Evolutionary conservation across 805 yeast species (phyloP).

Genomic region (Candida pseudofarinosa): DNA sequence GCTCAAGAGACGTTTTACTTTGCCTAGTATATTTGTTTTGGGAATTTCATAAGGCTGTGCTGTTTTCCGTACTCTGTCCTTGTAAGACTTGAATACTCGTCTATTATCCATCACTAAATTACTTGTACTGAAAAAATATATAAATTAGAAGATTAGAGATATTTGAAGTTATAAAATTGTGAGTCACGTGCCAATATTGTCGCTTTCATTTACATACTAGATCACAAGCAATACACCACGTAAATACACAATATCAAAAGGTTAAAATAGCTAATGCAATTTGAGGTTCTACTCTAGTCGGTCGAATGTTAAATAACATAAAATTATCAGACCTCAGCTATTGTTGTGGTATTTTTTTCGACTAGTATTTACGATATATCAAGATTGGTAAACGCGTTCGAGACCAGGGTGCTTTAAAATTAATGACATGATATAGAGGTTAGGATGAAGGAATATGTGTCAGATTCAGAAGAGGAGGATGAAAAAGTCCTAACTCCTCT

Average conservation of each 20-base stretch:
- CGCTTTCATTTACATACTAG: too few species aligned
- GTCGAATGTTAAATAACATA: too few species aligned
- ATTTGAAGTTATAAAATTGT: too few species aligned
- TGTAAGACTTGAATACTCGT: constrained; percentile 25
- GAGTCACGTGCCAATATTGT: too few species aligned
- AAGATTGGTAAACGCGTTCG: too few species aligned
- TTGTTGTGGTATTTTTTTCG: too few species aligned
- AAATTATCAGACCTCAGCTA: too few species aligned
- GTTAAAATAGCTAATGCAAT: background rate
- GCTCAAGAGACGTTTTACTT: constrained; percentile 22
- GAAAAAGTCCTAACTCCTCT: constrained; percentile 9
- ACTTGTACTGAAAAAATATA: background rate
- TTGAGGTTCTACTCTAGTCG: too few species aligned
- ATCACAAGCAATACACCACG: background rate
- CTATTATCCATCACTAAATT: constrained; percentile 29
- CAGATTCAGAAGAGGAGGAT: constrained; percentile 29
- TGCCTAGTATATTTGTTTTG: constrained; percentile 20
- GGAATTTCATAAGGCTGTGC: constrained; percentile 18
- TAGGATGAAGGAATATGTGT: constrained; percentile 13
- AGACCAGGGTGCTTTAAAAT: too few species aligned
- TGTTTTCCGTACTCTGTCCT: constrained; percentile 18
- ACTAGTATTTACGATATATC: too few species aligned
- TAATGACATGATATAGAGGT: background rate
- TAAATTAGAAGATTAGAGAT: too few species aligned
- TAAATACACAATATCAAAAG: background rate